A percentile compares a stretch with the other conserved stretches of the same genome.
Conservation (phyloP, 441 rosid species). For the Aquilaria agallochum region DNA sequence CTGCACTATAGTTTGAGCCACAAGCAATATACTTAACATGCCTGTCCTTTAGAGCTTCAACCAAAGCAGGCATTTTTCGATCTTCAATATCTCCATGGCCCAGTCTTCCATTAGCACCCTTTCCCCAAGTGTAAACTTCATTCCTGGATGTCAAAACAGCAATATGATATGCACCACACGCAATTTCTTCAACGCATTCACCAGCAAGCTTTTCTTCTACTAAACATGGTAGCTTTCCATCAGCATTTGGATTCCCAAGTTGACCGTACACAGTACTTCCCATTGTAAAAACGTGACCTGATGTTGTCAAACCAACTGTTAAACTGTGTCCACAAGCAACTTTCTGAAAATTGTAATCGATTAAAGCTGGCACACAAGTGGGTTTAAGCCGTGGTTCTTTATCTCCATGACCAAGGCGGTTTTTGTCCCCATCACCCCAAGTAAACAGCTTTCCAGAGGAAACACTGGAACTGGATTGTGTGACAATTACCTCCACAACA, state of each 20-base stretch:
- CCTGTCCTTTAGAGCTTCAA: conserved; percentile 87
- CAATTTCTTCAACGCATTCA: conserved; percentile 81
- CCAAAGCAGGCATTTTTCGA: conserved; percentile 74
- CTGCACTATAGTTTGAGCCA: conserved; percentile 86
- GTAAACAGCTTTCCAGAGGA: conserved; percentile 88
- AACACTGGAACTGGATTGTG: conserved; percentile 73
- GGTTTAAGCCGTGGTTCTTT: conserved; percentile 89
- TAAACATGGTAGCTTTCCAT: conserved; percentile 72
- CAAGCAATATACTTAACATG: conserved; percentile 88
- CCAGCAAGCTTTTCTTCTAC: conserved; percentile 78
- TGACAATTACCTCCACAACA: conserved; percentile 84
- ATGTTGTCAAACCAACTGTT: conserved; percentile 82
- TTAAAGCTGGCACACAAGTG: conserved; percentile 84
- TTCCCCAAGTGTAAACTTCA: conserved; percentile 97
- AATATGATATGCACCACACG: conserved; percentile 91
- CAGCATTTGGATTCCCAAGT: conserved; percentile 76
- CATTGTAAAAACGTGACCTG: conserved; percentile 85
- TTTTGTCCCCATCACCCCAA: conserved; percentile 99
- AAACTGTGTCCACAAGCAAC: conserved; percentile 95
- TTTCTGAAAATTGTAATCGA: conserved; percentile 83
- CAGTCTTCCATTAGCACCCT: conserved; percentile 96
- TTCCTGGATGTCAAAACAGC: conserved; percentile 77
- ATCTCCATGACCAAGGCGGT: conserved; percentile 96
- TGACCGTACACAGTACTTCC: conserved; percentile 97
- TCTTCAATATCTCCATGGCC: conserved; percentile 97